Conservation (phyloP, 345 rosid genomes). For the Excoecaria agallocha region DNA sequence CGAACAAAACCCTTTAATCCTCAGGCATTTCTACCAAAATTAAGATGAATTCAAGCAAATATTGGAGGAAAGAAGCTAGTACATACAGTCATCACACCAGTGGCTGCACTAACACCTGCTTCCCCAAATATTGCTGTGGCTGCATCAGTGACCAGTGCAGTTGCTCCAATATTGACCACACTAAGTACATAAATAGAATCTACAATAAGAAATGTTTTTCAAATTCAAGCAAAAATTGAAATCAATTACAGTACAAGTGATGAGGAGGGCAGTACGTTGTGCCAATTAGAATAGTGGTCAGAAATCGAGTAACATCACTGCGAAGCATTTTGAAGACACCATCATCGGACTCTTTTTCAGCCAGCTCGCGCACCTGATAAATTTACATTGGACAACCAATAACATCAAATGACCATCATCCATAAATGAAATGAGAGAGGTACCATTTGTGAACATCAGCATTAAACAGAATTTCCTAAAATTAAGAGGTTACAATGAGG, state of each 20-base stretch:
- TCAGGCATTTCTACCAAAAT: background rate
- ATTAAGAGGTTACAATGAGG: background rate
- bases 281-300: conserved; percentile 98
- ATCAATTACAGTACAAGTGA: conserved; percentile 19
- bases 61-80: background rate
- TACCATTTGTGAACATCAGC: background rate
- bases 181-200: conserved; percentile 44
- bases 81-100: conserved; percentile 97
- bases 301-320: conserved; percentile 94
- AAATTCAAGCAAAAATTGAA: conserved; percentile 26
- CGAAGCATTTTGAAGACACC: conserved; percentile 97
- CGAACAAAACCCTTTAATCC: background rate
- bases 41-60: background rate
- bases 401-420: conserved; percentile 1
- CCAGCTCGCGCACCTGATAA: conserved; percentile 86
- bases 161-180: conserved; percentile 97
- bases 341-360: conserved; percentile 90
- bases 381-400: conserved; percentile 27
- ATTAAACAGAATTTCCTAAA: background rate
- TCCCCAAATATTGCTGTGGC: conserved; percentile 98
- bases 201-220: conserved; percentile 31
- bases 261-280: conserved; percentile 66
- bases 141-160: conserved; percentile 96
- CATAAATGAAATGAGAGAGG: background rate
- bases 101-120: conserved; percentile 99